These are phyloP conservation scores for Aspergillus ibericus DNA, from an alignment of 2,329 filamentous ascomycete species.

Conservation along the genomic window DNA sequence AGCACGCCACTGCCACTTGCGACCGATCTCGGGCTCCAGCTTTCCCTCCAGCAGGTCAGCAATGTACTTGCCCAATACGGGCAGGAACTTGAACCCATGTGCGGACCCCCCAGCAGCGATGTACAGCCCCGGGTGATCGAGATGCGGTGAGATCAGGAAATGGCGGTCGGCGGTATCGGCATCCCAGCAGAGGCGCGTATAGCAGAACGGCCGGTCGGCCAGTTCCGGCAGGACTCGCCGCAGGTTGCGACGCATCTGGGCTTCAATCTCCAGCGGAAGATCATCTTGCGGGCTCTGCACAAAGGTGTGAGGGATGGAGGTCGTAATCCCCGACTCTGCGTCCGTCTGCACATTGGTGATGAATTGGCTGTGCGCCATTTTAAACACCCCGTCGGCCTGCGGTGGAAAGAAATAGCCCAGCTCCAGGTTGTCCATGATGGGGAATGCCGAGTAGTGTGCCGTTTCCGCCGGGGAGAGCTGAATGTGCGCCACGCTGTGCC, in stretches of 20 bases:
- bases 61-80: slow-evolving; percentile 32
- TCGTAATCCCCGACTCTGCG: background rate
- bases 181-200: background rate
- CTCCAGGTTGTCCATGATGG: slow-evolving; percentile 3
- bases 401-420: slow-evolving; percentile 5
- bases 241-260: background rate
- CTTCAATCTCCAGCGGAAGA: background rate
- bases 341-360: slow-evolving; percentile 6
- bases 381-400: background rate
- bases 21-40: slow-evolving; percentile 22
- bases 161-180: slow-evolving; percentile 17
- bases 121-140: slow-evolving; percentile 43
- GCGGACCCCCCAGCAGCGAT: slow-evolving; percentile 39
- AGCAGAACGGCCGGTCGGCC: background rate
- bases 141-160: slow-evolving; percentile 50
- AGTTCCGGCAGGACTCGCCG: background rate
- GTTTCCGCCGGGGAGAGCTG: background rate
- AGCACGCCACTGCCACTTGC: slow-evolving; percentile 28
- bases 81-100: slow-evolving; percentile 33
- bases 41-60: slow-evolving; percentile 29
- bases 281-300: background rate
- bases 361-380: slow-evolving; percentile 2
- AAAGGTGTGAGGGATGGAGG: background rate
- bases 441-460: background rate
- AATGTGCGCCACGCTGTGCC: background rate